phyloP scores from a whole-genome alignment of 805 yeast species.

The Wickerhamomyces hampshirensis region DNA sequence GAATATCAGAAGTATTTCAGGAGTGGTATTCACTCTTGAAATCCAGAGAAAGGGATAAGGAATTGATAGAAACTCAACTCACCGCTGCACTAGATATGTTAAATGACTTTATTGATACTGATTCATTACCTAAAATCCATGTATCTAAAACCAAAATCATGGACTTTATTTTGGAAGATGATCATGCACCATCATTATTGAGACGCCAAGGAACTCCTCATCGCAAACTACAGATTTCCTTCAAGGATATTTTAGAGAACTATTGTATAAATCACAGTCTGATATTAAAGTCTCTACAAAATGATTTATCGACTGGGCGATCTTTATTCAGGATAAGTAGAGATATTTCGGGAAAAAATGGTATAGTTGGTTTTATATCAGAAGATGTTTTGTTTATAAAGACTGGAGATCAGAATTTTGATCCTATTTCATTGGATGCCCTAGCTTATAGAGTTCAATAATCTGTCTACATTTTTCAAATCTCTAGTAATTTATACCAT shows the following conservation, averaged over 20 bases:
- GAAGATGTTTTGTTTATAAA: constrained; percentile 63
- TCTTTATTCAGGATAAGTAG: constrained; percentile 39
- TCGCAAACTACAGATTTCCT: constrained; percentile 40
- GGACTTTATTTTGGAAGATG: background rate
- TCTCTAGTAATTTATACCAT: too few species aligned
- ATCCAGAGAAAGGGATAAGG: constrained; percentile 17
- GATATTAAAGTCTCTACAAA: constrained; percentile 15
- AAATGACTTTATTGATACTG: constrained; percentile 24
- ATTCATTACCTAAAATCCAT: constrained; percentile 8
- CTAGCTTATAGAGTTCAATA: background rate
- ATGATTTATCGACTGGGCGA: constrained; percentile 32
- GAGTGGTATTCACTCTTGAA: constrained; percentile 23
- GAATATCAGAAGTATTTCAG: constrained; percentile 27
- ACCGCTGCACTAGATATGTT: constrained; percentile 27
- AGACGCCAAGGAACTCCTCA: constrained; percentile 34
- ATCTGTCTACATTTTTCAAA: too few species aligned
- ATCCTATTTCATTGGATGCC: constrained; percentile 41
- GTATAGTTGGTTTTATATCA: constrained; percentile 43
- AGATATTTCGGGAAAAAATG: constrained; percentile 28
- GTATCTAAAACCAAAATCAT: constrained; percentile 1
- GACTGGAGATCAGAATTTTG: constrained; percentile 27
- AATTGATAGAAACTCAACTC: constrained; percentile 13
- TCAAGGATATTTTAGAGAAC: constrained; percentile 61
- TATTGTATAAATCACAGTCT: constrained; percentile 50
- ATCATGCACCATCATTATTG: background rate